A percentile compares a stretch with the other conserved stretches of the same genome.
Evolutionary conservation across 768 basidiomycete species (phyloP).

Genomic region (Tulasnella calospora): DNA sequence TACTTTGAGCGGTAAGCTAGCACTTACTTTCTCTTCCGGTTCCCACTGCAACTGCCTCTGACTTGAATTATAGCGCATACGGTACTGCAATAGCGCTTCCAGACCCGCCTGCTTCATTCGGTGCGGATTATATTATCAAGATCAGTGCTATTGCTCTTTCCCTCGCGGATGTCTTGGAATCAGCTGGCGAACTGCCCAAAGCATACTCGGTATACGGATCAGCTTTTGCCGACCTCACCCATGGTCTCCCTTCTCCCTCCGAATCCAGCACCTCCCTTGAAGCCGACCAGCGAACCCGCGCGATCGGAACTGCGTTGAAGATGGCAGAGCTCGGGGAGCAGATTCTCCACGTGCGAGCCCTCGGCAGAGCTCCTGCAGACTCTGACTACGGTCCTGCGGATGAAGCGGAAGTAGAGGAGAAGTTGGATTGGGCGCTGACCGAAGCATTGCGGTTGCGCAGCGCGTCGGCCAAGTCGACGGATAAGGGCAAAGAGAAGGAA

Average conservation of each 20-base stretch:
- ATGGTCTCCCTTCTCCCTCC: not conserved
- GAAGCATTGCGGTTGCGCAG: conserved; percentile 7
- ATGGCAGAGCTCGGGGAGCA: conserved; percentile 19
- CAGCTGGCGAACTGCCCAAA: not conserved
- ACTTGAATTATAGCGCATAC: not conserved
- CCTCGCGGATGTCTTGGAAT: conserved; percentile 14
- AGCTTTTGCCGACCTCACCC: not conserved
- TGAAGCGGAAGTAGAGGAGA: conserved; percentile 12
- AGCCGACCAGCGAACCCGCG: not conserved
- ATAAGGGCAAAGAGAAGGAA: not conserved
- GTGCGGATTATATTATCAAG: not conserved
- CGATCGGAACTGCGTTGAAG: conserved; percentile 21
- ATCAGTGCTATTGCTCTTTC: conserved; percentile 12
- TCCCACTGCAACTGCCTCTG: not conserved
- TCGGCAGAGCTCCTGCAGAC: not conserved
- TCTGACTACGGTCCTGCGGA: conserved; percentile 12
- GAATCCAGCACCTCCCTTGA: not conserved
- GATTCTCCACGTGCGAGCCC: not conserved
- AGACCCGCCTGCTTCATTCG: conserved; percentile 1
- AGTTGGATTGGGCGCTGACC: conserved; percentile 15
- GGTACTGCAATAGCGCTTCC: not conserved
- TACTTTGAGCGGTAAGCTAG: conserved; percentile 11
- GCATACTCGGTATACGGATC: conserved; percentile 9
- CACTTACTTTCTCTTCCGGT: not conserved
- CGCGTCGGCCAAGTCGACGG: not conserved